phyloP scores from a whole-genome alignment of 306 rosid species.

The Vigna unguiculata region DNA sequence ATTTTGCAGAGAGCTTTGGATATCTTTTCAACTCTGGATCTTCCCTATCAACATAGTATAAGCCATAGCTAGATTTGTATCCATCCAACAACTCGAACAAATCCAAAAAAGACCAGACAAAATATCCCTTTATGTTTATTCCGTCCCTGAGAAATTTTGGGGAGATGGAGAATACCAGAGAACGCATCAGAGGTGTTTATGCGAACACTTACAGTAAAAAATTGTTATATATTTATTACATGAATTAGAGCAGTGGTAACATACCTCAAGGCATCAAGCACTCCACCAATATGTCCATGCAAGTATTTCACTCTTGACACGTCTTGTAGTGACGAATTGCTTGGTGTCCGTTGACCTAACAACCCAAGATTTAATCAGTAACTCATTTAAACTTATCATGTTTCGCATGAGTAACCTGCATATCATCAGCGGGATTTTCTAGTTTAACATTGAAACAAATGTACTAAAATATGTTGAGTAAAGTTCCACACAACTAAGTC shows the following conservation, averaged over 20 bases:
- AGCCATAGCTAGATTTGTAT: conserved; percentile 41
- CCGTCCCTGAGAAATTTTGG: conserved; percentile 49
- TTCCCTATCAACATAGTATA: conserved; percentile 48
- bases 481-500: too few relatives aligned
- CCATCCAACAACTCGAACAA: conserved; percentile 47
- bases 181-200: neutral
- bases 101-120: conserved; percentile 60
- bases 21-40: conserved; percentile 59
- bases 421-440: too few relatives aligned
- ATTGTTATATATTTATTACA: too few relatives aligned
- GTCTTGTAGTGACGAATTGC: conserved; percentile 52
- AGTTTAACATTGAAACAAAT: too few relatives aligned
- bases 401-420: neutral
- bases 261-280: conserved; percentile 59
- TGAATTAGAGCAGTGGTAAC: neutral
- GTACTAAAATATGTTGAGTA: too few relatives aligned
- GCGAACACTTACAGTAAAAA: too few relatives aligned
- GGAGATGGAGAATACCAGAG: neutral
- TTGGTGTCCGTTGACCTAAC: conserved; percentile 55
- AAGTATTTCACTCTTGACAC: conserved; percentile 55
- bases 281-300: conserved; percentile 51
- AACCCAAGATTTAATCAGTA: conserved; percentile 13
- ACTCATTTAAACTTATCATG: neutral
- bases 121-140: conserved; percentile 53
- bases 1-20: conserved; percentile 57